phyloP scores from a whole-genome alignment of 129 eudicot species.

The Sambucus nigra region DNA sequence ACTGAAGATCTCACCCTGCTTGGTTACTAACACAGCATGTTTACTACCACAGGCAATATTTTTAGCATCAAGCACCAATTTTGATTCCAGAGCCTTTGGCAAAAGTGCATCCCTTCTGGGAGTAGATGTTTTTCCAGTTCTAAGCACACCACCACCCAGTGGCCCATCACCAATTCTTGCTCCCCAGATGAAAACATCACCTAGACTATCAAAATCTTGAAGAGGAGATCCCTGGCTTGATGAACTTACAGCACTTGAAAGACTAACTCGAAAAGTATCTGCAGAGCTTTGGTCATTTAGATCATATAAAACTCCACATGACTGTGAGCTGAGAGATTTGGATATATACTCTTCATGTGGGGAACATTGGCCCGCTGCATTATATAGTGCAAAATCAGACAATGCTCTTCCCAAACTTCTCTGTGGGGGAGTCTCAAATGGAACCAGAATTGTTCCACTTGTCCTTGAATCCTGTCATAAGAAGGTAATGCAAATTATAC shows the following conservation, averaged over 20 bases:
- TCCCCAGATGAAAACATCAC: conserved; percentile 65
- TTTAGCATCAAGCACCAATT: conserved; percentile 37
- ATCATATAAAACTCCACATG: conserved; percentile 21
- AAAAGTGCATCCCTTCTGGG: conserved; percentile 28
- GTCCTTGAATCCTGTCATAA: conserved; percentile 24
- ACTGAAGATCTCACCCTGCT: conserved; percentile 54
- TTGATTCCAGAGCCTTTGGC: conserved; percentile 49
- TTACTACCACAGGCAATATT: conserved; percentile 51
- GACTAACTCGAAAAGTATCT: conserved; percentile 34
- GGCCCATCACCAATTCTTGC: conserved; percentile 48
- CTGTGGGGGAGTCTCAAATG: conserved; percentile 26
- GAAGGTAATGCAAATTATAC: conserved; percentile 7
- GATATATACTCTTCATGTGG: conserved; percentile 14
- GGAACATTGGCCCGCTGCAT: conserved; percentile 16
- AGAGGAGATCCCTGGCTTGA: conserved; percentile 37
- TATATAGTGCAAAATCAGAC: conserved; percentile 34
- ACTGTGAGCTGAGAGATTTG: conserved; percentile 24
- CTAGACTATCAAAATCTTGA: conserved; percentile 31
- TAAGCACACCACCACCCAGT: conserved; percentile 38
- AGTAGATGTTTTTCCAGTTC: conserved; percentile 16
- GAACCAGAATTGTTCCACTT: conserved; percentile 11
- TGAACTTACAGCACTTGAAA: conserved; percentile 44
- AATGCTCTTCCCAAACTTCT: conserved; percentile 41
- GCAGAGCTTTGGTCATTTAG: conserved; percentile 18
- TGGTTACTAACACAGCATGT: conserved; percentile 53